These are phyloP conservation scores for Spergularia bocconei DNA, from an alignment of 148 eudicot species.

Conservation along the genomic window DNA sequence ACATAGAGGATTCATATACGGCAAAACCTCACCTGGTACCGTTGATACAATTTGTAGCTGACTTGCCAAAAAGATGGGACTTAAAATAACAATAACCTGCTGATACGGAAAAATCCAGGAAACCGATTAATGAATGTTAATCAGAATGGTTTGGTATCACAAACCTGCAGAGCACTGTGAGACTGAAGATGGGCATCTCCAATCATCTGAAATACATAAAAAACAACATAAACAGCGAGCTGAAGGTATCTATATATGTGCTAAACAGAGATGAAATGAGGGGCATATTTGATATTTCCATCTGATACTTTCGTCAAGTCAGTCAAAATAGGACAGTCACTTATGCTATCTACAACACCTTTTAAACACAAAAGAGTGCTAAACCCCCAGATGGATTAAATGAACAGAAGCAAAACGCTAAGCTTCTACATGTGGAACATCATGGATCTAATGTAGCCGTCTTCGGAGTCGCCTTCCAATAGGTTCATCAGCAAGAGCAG, in stretches of 20 bases:
- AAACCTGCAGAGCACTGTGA: not conserved
- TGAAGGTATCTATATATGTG: not conserved
- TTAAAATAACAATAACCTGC: too few relatives aligned
- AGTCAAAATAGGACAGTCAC: slow-evolving; percentile 10
- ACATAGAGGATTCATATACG: too few relatives aligned
- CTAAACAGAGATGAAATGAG: slow-evolving; percentile 12
- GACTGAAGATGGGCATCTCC: not conserved
- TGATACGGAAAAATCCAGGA: too few relatives aligned
- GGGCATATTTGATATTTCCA: slow-evolving; percentile 4
- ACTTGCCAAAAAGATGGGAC: too few relatives aligned
- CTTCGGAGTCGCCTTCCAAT: slow-evolving; percentile 49
- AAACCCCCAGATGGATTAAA: slow-evolving; percentile 6
- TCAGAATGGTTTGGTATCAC: not conserved
- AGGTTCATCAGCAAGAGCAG: slow-evolving; percentile 23
- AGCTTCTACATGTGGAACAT: slow-evolving; percentile 9
- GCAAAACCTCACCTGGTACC: too few relatives aligned
- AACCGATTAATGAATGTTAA: not conserved
- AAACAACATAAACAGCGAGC: not conserved
- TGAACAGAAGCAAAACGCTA: slow-evolving; percentile 8
- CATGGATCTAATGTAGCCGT: slow-evolving; percentile 37
- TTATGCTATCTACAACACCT: slow-evolving; percentile 30
- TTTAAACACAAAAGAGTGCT: not conserved
- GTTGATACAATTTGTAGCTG: too few relatives aligned
- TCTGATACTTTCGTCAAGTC: slow-evolving; percentile 4
- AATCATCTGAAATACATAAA: not conserved